Percentiles rank a stretch among this genome's conserved stretches.
phyloP scores from a whole-genome alignment of 139 green algal genomes.

The Limnomonas spitsbergensis region DNA sequence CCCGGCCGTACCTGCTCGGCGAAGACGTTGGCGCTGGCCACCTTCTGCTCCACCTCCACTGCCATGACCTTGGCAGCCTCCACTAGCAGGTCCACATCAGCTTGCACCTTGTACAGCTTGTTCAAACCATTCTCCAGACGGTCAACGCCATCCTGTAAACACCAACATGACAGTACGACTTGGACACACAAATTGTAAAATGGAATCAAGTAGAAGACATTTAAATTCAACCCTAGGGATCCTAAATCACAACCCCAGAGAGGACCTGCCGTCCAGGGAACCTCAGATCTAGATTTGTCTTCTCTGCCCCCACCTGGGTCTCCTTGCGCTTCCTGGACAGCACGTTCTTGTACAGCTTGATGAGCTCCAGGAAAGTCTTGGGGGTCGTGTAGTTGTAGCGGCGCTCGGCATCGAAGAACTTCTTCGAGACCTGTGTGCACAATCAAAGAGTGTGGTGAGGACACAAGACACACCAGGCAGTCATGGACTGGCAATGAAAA shows the following conservation, averaged over 20 bases:
- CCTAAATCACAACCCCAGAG: no score
- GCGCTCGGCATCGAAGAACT: slow-evolving; percentile 68
- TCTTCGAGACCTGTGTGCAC: slow-evolving; percentile 38
- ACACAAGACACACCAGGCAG: background rate
- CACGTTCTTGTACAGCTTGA: slow-evolving; percentile 87
- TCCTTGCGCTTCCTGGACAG: slow-evolving; percentile 61
- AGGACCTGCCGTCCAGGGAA: no score
- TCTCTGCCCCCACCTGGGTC: no score
- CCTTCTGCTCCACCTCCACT: slow-evolving; percentile 84
- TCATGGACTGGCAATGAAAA: no score
- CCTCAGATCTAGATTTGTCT: no score
- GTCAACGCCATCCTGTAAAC: slow-evolving; percentile 47
- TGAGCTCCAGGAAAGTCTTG: slow-evolving; percentile 89
- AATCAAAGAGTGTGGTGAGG: background rate
- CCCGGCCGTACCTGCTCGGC: slow-evolving; percentile 73
- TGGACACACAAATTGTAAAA: no score
- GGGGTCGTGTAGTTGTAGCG: slow-evolving; percentile 85
- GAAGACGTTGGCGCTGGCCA: slow-evolving; percentile 76
- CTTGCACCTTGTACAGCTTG: slow-evolving; percentile 80
- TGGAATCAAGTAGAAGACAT: background rate
- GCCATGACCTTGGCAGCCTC: slow-evolving; percentile 81
- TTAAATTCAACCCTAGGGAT: no score
- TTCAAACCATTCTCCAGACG: slow-evolving; percentile 78
- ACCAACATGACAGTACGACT: no score
- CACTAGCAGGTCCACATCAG: slow-evolving; percentile 84